phyloP scores from a whole-genome alignment of 2,329 filamentous ascomycete species.

The Colletotrichum godetiae region DNA sequence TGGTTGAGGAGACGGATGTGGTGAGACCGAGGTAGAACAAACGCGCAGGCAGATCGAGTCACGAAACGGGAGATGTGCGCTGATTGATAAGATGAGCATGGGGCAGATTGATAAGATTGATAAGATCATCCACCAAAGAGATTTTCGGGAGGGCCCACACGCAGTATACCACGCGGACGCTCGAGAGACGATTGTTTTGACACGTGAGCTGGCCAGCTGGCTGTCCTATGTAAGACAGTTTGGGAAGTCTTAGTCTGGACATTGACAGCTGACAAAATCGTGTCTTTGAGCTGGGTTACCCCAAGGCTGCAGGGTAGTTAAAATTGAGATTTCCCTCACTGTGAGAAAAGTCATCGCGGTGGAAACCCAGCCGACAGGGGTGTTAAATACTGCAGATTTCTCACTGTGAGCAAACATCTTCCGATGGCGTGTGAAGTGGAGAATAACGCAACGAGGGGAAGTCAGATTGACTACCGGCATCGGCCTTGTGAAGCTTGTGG shows the following conservation, averaged over 20 bases:
- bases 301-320: not conserved
- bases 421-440: not conserved
- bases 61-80: not conserved
- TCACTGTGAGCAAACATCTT: not conserved
- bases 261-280: not conserved
- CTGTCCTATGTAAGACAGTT: not conserved
- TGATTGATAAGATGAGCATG: constrained; percentile 25
- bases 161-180: not conserved
- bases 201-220: not conserved
- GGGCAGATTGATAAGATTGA: constrained; percentile 6
- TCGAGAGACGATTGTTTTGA: not conserved
- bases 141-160: not conserved
- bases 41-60: not conserved
- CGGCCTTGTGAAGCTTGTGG: not conserved
- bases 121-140: not conserved
- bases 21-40: not conserved
- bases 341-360: not conserved
- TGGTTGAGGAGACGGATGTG: not conserved
- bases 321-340: not conserved
- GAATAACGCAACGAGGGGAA: not conserved
- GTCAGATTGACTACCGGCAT: not conserved
- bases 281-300: not conserved
- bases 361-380: not conserved
- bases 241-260: not conserved
- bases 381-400: not conserved